Conservation (phyloP, 2,329 filamentous ascomycete genomes). For the Trichoderma afroharzianum region DNA sequence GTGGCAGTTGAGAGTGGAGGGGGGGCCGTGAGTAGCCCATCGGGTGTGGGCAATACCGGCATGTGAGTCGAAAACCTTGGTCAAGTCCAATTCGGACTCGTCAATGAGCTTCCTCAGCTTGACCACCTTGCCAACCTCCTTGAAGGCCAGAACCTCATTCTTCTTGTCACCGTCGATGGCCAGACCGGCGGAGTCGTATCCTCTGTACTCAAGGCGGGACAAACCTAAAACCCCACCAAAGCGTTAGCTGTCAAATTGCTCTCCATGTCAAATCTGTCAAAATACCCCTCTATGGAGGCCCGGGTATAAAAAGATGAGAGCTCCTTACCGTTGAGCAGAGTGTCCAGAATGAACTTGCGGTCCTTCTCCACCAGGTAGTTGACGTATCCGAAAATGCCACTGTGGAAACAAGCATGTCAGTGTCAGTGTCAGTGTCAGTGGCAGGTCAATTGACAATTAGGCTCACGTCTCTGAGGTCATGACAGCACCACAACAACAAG, state of each 20-base stretch:
- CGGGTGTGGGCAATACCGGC: conserved; percentile 98
- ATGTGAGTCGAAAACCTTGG: conserved; percentile 95
- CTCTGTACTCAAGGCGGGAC: conserved; percentile 93
- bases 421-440: conserved; percentile 31
- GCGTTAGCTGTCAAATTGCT: conserved; percentile 19
- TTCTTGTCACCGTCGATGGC: conserved; percentile 98
- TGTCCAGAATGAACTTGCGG: conserved; percentile 92
- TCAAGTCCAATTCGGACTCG: conserved; percentile 75
- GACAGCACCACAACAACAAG: not conserved
- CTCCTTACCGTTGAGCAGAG: conserved; percentile 82
- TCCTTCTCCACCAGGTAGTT: conserved; percentile 99
- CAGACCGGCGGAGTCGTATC: conserved; percentile 95
- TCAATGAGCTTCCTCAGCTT: conserved; percentile 93
- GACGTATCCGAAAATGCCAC: conserved; percentile 97
- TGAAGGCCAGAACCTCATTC: conserved; percentile 95
- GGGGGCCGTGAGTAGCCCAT: conserved; percentile 96
- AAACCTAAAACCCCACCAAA: conserved; percentile 59
- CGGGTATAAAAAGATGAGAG: conserved; percentile 21
- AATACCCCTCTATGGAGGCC: not conserved
- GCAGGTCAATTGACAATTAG: conserved; percentile 13
- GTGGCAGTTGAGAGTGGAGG: conserved; percentile 94
- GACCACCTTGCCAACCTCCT: conserved; percentile 98
- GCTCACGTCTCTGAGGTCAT: not conserved
- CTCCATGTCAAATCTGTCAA: not conserved
- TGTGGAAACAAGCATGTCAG: conserved; percentile 34